Evolutionary conservation across 345 rosid genomes (phyloP), one percentile per base, ranked within the genome.

Genomic region (Murraya koenigii): DNA sequence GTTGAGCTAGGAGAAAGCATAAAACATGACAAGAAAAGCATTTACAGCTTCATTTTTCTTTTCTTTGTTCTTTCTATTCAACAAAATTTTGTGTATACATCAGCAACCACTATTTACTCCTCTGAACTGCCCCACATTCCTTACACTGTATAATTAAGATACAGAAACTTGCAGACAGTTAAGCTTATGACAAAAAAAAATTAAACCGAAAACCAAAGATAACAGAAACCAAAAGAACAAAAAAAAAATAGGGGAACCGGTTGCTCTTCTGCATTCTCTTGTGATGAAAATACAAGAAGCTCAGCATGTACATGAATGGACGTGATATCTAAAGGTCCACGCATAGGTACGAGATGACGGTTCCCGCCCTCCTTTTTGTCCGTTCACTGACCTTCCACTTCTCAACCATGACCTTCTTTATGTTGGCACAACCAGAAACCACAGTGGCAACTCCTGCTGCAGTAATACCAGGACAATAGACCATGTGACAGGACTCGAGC

Each of bases 301-400:
- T 47, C 5, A 3, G 69, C 41, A 30, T 47, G 11, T 44, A 44
- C 19, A 9, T 22, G 4, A 9, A 44, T 4, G 19, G 8, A 52
- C 14, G 33, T 55, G 71, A 10, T 33, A 74, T 49, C 77, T 90
- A 93, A 60, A 93, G 94, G 81, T 92, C 94, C 60, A 90, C 81
- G 7, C 93, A 90, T 8, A 90, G 94, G 82, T 90, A 95, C 62
- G 97, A 81, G 79, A 95, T 82, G 77, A 91, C 84, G 2, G 95
- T 84, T 52, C 94, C 91, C 1, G 97, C 98, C 81, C 90, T 88
- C 69, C 98, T 79, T 75, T 81, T 82, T 23, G 98, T 95, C 80
- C 98, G 87, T 66, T 88, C 82, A 66, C 93, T 93, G 32, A 93
- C 97, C 87, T 95, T 93, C 85, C 94, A 89, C 86, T 89, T 90